These are phyloP conservation scores for Noccaea caerulescens DNA, from an alignment of 345 rosid genomes.

Conservation along the genomic window DNA sequence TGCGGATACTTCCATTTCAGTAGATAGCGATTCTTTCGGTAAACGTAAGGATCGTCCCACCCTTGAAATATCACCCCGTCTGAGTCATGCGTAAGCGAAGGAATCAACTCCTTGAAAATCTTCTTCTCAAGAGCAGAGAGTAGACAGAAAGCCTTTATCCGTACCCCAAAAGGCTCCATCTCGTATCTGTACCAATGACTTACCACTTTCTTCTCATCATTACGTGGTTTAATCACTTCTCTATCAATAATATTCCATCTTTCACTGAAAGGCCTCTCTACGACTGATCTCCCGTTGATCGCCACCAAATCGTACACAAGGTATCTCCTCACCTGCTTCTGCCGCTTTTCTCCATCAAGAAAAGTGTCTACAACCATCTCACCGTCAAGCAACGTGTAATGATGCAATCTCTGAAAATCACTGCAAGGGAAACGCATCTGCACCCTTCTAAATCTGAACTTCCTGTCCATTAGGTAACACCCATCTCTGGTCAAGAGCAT, in stretches of 20 bases:
- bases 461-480: constrained; percentile 70
- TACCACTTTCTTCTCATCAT: constrained; percentile 51
- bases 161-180: constrained; percentile 85
- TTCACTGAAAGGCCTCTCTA: constrained; percentile 78
- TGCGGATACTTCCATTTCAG: constrained; percentile 77
- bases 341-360: constrained; percentile 66
- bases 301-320: constrained; percentile 85
- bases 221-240: constrained; percentile 84
- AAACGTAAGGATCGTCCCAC: constrained; percentile 91
- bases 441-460: constrained; percentile 73
- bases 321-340: constrained; percentile 80
- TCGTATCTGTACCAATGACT: constrained; percentile 76
- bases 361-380: constrained; percentile 24
- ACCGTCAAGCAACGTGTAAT: constrained; percentile 59
- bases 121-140: constrained; percentile 73
- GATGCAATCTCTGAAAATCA: constrained; percentile 51
- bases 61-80: constrained; percentile 96
- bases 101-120: constrained; percentile 72
- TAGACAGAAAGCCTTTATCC: constrained; percentile 88
- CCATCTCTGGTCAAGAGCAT: constrained; percentile 84
- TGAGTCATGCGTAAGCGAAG: constrained; percentile 85
- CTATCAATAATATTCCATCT: constrained; percentile 78
- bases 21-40: constrained; percentile 57
- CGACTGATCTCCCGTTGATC: constrained; percentile 56
- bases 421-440: constrained; percentile 89